These are phyloP conservation scores for Phaeosphaeria sp. DNA, from an alignment of 2,329 filamentous ascomycete species.

Conservation along the genomic window DNA sequence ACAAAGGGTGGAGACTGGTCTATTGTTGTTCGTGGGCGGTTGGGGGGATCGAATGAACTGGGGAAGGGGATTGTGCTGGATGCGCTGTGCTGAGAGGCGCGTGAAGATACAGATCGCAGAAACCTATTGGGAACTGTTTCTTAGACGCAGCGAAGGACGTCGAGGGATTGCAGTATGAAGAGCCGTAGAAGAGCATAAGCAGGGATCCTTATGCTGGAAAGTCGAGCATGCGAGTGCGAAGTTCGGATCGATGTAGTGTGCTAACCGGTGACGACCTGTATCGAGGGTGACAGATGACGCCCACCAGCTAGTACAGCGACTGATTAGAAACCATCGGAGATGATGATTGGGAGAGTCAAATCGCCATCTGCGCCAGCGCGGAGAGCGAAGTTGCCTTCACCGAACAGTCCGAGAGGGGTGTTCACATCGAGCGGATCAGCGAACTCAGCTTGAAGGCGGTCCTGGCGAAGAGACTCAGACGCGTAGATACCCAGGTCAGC, in stretches of 20 bases:
- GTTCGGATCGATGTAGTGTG: no score
- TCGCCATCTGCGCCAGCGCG: background rate
- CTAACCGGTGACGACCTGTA: no score
- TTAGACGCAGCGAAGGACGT: background rate
- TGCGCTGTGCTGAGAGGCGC: no score
- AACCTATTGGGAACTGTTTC: no score
- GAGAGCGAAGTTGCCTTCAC: background rate
- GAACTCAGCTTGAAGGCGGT: slow-evolving; percentile 3
- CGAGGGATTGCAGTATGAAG: background rate
- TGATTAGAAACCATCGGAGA: background rate
- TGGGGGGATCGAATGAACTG: background rate
- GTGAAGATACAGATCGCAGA: no score
- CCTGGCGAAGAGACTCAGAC: slow-evolving; percentile 20
- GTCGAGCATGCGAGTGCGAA: background rate
- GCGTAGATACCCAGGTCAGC: slow-evolving; percentile 5
- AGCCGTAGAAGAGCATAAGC: background rate
- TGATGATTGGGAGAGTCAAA: background rate
- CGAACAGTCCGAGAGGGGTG: background rate
- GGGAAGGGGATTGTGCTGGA: no score
- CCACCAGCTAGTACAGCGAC: background rate
- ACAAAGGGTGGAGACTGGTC: background rate
- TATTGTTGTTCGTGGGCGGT: background rate
- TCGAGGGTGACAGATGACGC: no score
- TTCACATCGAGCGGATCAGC: background rate
- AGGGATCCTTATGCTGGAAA: background rate